These are phyloP conservation scores for Candida tropicalis DNA, from an alignment of 1,139 yeast species.

Conservation along the genomic window DNA sequence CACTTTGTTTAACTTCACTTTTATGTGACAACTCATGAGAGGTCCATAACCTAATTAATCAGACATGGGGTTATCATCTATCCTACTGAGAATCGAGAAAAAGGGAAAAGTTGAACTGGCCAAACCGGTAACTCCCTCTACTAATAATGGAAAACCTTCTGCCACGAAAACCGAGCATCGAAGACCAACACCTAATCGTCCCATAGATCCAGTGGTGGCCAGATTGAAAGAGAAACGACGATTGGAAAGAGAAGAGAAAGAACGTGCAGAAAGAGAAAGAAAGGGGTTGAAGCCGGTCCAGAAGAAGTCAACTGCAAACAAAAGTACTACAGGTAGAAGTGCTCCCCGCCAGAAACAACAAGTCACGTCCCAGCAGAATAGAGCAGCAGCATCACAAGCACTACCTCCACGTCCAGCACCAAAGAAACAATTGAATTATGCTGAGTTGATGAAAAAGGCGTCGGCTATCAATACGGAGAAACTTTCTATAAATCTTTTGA, in stretches of 20 bases:
- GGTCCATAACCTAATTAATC: too few species aligned
- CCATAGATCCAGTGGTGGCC: conserved; percentile 57
- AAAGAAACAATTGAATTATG: conserved; percentile 58
- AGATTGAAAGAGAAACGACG: conserved; percentile 66
- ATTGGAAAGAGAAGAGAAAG: conserved; percentile 52
- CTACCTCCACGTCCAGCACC: conserved; percentile 17
- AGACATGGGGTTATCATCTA: conserved; percentile 22
- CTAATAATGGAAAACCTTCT: not conserved
- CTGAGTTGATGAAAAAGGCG: conserved; percentile 72
- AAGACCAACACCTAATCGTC: conserved; percentile 6
- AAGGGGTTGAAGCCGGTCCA: conserved; percentile 33
- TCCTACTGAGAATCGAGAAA: conserved; percentile 32
- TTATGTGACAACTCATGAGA: too few species aligned
- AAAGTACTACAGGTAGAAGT: conserved; percentile 6
- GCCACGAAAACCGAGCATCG: not conserved
- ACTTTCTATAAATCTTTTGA: conserved; percentile 38
- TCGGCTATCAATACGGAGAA: conserved; percentile 52
- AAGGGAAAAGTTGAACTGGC: conserved; percentile 28
- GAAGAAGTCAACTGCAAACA: conserved; percentile 16
- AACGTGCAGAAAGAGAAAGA: conserved; percentile 31
- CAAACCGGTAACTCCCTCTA: conserved; percentile 9
- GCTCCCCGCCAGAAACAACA: conserved; percentile 6
- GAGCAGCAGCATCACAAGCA: conserved; percentile 13
- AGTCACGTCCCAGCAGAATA: too few species aligned
- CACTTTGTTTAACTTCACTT: not conserved